A percentile compares a stretch with the other conserved stretches of the same genome.
phyloP scores from a whole-genome alignment of 352 stramenopile genomes.

The Globisporangium rhizosaccharum region DNA sequence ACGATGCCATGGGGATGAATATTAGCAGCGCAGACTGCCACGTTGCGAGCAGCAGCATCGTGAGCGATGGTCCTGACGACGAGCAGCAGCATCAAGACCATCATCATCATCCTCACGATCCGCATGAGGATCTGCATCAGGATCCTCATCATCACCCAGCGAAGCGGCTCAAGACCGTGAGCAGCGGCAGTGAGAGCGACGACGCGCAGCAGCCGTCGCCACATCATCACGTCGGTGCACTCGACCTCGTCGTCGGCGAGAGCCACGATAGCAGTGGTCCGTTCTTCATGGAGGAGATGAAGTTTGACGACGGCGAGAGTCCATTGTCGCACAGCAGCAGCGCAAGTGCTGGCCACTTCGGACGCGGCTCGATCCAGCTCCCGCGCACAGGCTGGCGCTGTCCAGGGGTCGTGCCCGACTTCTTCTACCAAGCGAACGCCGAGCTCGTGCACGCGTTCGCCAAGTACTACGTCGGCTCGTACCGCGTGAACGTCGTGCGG shows the following conservation, averaged over 20 bases:
- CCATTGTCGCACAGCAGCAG: neutral
- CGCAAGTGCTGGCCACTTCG: neutral
- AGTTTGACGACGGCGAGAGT: constrained; percentile 12
- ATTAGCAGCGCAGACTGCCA: neutral
- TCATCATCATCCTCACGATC: no score
- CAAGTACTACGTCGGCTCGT: constrained; percentile 59
- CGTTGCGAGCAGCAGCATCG: neutral
- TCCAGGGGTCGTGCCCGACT: constrained; percentile 48
- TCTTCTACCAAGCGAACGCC: constrained; percentile 42
- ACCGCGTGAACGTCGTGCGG: constrained; percentile 57
- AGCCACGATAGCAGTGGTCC: constrained; percentile 4
- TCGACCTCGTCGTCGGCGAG: constrained; percentile 11
- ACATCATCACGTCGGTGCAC: neutral
- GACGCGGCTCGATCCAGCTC: constrained; percentile 25
- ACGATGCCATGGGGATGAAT: constrained; percentile 4
- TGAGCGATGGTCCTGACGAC: neutral
- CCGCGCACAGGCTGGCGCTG: constrained; percentile 53
- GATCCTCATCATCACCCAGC: neutral
- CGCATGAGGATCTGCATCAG: no score
- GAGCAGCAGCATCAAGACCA: neutral
- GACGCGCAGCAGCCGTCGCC: constrained; percentile 5
- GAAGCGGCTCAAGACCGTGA: constrained; percentile 19
- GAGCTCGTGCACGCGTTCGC: constrained; percentile 57
- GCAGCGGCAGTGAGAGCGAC: constrained; percentile 14
- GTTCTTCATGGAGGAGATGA: constrained; percentile 28